Percentiles rank a stretch among this genome's conserved stretches.
phyloP scores from a whole-genome alignment of 345 rosid genomes.

The Eucalyptus cloeziana region DNA sequence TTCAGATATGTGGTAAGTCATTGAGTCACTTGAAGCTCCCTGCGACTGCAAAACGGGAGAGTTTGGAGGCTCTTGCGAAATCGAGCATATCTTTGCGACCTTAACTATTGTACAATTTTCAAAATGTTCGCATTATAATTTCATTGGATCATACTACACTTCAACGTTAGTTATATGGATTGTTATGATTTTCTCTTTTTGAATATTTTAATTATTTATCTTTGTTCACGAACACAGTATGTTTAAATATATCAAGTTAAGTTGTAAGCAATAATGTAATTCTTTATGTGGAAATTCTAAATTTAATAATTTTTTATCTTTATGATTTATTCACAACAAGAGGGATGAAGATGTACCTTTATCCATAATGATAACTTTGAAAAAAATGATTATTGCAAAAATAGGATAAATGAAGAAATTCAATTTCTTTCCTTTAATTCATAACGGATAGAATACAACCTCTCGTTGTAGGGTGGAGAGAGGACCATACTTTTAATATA shows the following conservation, averaged over 20 bases:
- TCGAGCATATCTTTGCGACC: neutral
- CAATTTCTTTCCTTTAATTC: no score
- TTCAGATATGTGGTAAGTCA: neutral
- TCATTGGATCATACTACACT: neutral
- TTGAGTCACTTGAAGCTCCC: neutral
- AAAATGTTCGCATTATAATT: neutral
- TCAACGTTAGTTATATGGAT: neutral
- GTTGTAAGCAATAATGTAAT: no score
- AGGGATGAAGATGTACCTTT: no score
- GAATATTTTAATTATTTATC: neutral
- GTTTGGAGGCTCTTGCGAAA: neutral
- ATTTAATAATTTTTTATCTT: no score
- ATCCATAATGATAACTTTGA: no score
- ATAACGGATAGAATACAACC: fast-evolving
- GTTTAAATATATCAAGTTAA: neutral
- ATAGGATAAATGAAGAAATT: no score
- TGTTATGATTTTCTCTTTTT: no score
- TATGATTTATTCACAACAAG: no score
- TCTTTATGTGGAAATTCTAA: no score
- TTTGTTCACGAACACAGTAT: neutral
- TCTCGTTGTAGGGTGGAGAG: no score
- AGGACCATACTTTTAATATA: no score
- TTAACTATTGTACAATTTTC: neutral
- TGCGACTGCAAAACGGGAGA: neutral
- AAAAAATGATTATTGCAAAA: no score